Evolutionary conservation across 768 basidiomycete species (phyloP).

Genomic region (Fomitopsis pulvina): DNA sequence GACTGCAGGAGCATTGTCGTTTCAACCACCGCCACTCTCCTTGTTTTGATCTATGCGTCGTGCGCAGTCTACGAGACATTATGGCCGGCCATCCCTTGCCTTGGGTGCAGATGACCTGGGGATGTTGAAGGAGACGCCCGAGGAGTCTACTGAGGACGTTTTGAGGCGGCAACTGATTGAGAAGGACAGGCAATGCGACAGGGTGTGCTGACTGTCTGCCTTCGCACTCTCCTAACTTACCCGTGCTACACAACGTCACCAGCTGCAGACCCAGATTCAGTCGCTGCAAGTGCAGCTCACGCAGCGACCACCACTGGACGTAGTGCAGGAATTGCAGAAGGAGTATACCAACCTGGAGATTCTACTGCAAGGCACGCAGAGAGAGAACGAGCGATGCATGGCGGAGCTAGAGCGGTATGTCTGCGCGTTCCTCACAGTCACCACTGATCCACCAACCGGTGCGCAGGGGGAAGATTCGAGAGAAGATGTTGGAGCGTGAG

Average conservation of each 20-base stretch:
- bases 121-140: conserved; percentile 44
- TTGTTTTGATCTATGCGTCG: no score
- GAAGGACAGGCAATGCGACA: conserved; percentile 66
- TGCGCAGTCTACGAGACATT: conserved; percentile 55
- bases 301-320: conserved; percentile 61
- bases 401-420: conserved; percentile 63
- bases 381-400: conserved; percentile 86
- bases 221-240: not conserved
- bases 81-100: conserved; percentile 42
- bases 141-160: conserved; percentile 53
- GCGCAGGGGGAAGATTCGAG: conserved; percentile 53
- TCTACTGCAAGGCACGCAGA: conserved; percentile 70
- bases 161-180: conserved; percentile 60
- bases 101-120: conserved; percentile 53
- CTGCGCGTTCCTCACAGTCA: not conserved
- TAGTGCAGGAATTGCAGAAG: conserved; percentile 57
- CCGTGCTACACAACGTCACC: no score
- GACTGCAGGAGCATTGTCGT: no score
- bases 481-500: conserved; percentile 72
- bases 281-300: conserved; percentile 59
- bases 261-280: conserved; percentile 57
- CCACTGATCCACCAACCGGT: not conserved
- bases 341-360: conserved; percentile 74
- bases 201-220: conserved; percentile 40
- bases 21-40: no score